Base-by-base conservation (phyloP, 305 asterid genomes). In the Rubia balearica region DNA sequence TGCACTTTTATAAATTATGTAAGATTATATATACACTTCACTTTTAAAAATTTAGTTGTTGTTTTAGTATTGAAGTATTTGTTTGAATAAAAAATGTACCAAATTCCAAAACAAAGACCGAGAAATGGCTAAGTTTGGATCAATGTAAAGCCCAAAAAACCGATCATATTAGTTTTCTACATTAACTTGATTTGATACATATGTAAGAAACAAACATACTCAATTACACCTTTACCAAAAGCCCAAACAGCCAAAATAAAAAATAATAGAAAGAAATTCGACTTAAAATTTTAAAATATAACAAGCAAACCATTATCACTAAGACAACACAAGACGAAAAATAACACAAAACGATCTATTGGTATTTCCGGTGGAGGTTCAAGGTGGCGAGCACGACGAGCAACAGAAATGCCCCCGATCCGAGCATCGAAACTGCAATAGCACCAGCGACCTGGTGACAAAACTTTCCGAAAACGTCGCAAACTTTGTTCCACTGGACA, bases 401-500 rank as follows among this genome's bases (percentile, higher is more conserved):
- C 77, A 86, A 57, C 10, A 89, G 61, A 65, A 84, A 91, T 17
- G 59, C 67, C 22, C 56, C n/a, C 0, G 89, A 69, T 22, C 85
- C 93, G 0, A 65, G 70, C 0, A 74, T 73, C 6, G 97, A 89
- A 55, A 89, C 76, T 5, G 38, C 82, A 3, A 91, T 6, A 33
- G 88, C 85, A 0, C 80, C 85, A 0, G 84, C 88, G 0, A 57
- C 84, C 38, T 83, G 96, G 10, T 77, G 8, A 68, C 98, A 92
- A 68, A 84, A 92, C 51, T 62, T 83, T 0, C 51, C 85, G 21
- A 88, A 90, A 33, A 74, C 79, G 1, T 80, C n/a, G 56, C 98
- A 90, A 13, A 92, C 95, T 71, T 88, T 82, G 17, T 71, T 74
- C 98, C 96, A 92, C 0, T 33, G 86, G 11, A 88, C 79, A 67